A percentile compares a stretch with the other conserved stretches of the same genome.
These are phyloP conservation scores for Sicyos baderoa DNA, from an alignment of 306 rosid species.

Conservation along the genomic window DNA sequence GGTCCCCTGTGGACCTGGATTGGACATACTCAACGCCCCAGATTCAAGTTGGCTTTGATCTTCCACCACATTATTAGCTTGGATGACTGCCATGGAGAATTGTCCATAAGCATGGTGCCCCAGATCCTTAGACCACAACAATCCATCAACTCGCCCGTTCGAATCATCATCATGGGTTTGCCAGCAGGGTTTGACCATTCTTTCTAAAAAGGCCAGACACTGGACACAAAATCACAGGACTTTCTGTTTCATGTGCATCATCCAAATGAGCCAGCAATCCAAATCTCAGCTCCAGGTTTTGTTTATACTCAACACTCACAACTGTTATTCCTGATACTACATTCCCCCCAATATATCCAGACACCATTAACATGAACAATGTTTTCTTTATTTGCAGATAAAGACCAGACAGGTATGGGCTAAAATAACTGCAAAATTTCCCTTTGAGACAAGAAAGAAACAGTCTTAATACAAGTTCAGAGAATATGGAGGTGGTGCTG, in stretches of 20 bases:
- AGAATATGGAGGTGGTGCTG: constrained; percentile 52
- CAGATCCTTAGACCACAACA: constrained; percentile 75
- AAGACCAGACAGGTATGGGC: constrained; percentile 68
- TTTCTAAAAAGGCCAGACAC: neutral
- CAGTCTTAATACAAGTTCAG: constrained; percentile 50
- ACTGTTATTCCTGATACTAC: constrained; percentile 29
- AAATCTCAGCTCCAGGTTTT: constrained; percentile 27
- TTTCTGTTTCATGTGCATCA: constrained; percentile 22
- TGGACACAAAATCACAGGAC: constrained; percentile 14
- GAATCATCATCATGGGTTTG: constrained; percentile 40
- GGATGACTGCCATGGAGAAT: constrained; percentile 82
- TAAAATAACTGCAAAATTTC: constrained; percentile 41
- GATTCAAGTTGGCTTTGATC: constrained; percentile 75
- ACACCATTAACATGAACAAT: constrained; percentile 47
- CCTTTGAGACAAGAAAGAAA: constrained; percentile 47
- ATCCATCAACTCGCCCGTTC: constrained; percentile 53
- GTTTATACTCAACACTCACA: constrained; percentile 31
- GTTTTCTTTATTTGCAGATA: constrained; percentile 27
- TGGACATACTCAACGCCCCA: constrained; percentile 50
- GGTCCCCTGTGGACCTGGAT: constrained; percentile 56
- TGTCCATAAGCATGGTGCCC: constrained; percentile 69
- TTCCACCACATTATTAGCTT: constrained; percentile 63
- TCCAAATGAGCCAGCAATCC: constrained; percentile 31
- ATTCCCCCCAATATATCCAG: constrained; percentile 30
- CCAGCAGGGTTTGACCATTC: constrained; percentile 70